phyloP scores from a whole-genome alignment of 1,284 basidiomycete species.

The Anthracocystis setariae region DNA sequence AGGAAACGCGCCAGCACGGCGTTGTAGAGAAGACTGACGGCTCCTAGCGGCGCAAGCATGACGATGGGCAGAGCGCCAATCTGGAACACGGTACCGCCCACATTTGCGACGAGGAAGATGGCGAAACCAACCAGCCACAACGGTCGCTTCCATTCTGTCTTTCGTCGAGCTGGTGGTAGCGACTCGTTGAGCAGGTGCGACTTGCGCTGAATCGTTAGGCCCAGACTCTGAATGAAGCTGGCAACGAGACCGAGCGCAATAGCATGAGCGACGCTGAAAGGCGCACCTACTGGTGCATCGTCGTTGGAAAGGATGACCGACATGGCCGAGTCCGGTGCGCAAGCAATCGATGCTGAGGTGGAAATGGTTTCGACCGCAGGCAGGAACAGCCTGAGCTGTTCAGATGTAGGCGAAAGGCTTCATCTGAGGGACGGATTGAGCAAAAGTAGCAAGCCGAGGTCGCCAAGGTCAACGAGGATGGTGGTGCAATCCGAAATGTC shows the following conservation, averaged over 20 bases:
- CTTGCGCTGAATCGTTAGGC: slow-evolving; percentile 92
- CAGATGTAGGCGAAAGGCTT: background rate
- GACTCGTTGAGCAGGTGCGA: slow-evolving; percentile 87
- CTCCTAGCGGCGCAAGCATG: slow-evolving; percentile 78
- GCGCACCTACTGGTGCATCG: slow-evolving; percentile 21
- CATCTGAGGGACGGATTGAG: slow-evolving; percentile 10
- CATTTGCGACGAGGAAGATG: slow-evolving; percentile 77
- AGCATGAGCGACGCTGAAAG: slow-evolving; percentile 53
- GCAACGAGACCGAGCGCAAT: slow-evolving; percentile 79
- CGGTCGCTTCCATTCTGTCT: slow-evolving; percentile 60
- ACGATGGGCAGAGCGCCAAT: slow-evolving; percentile 79
- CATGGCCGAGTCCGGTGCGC: slow-evolving; percentile 6
- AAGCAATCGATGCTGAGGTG: background rate
- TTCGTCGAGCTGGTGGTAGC: slow-evolving; percentile 72
- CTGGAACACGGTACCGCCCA: slow-evolving; percentile 92
- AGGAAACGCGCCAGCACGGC: slow-evolving; percentile 88
- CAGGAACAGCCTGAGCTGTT: slow-evolving; percentile 9
- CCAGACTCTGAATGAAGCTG: slow-evolving; percentile 87
- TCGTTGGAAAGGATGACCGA: background rate
- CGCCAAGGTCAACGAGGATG: no score
- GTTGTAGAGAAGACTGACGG: slow-evolving; percentile 91
- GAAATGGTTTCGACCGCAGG: slow-evolving; percentile 1
- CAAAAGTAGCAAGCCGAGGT: no score
- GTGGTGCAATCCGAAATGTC: no score
- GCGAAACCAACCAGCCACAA: slow-evolving; percentile 74